phyloP scores from a whole-genome alignment of 1,284 basidiomycete species.

The Rhodotorula glutinis region DNA sequence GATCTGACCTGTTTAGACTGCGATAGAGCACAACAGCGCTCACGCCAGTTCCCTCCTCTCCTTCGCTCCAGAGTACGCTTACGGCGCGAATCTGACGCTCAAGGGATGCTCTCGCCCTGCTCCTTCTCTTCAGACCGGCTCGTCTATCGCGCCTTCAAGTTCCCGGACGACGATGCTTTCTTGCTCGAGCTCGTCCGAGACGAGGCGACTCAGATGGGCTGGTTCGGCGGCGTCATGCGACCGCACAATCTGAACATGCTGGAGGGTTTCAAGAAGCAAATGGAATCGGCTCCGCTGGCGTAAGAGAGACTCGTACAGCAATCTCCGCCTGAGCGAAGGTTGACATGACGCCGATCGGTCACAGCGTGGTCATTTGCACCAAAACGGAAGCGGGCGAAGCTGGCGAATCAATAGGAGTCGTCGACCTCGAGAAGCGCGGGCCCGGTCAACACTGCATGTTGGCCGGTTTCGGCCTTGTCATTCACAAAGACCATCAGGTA shows the following conservation, averaged over 20 bases:
- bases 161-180: not conserved
- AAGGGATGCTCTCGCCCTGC: slow-evolving; percentile 9
- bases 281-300: not conserved
- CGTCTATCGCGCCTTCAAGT: slow-evolving; percentile 7
- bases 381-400: not conserved
- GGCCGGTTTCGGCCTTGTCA: not conserved
- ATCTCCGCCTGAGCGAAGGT: not conserved
- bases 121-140: slow-evolving; percentile 14
- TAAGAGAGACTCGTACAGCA: not conserved
- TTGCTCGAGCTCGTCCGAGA: slow-evolving; percentile 1
- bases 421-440: not conserved
- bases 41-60: too few species aligned
- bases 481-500: not conserved
- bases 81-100: too few species aligned
- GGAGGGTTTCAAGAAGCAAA: not conserved
- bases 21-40: too few species aligned
- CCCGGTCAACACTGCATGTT: not conserved
- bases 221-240: not conserved
- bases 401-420: not conserved
- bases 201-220: not conserved
- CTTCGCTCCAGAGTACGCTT: too few species aligned
- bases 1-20: too few species aligned
- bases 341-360: not conserved
- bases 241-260: not conserved
- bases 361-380: not conserved